These are phyloP conservation scores for Globisporangium acanthophoron DNA, from an alignment of 352 stramenopile species.

Conservation along the genomic window DNA sequence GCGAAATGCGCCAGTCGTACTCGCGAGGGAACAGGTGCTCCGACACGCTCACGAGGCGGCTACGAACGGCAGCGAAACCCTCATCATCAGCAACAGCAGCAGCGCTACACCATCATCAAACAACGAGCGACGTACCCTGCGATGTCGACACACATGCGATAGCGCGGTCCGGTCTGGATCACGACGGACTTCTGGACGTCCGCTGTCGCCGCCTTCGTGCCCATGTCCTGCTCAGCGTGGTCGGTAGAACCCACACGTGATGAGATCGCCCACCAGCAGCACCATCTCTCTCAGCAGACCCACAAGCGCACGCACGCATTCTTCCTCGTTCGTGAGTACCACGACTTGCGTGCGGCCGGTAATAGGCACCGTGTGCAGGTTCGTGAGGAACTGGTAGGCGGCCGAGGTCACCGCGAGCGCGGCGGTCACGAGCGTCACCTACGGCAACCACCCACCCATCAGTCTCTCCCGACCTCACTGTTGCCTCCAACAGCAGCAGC, in stretches of 20 bases:
- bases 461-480: no score
- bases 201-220: slow-evolving; percentile 36
- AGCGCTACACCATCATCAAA: no score
- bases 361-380: slow-evolving; percentile 64
- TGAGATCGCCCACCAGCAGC: no score
- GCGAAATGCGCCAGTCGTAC: slow-evolving; percentile 57
- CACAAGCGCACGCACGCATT: slow-evolving; percentile 34
- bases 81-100: no score
- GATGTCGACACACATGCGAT: slow-evolving; percentile 56
- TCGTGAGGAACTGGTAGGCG: slow-evolving; percentile 62
- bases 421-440: slow-evolving; percentile 38
- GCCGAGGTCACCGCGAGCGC: slow-evolving; percentile 36
- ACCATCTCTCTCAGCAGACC: no score
- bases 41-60: slow-evolving; percentile 46
- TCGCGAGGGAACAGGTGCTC: slow-evolving; percentile 63
- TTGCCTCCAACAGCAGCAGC: no score
- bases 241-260: no score
- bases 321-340: slow-evolving; percentile 49
- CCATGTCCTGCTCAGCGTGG: slow-evolving; percentile 29
- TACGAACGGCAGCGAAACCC: slow-evolving; percentile 5
- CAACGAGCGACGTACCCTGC: slow-evolving; percentile 31
- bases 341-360: slow-evolving; percentile 63
- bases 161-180: slow-evolving; percentile 38
- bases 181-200: slow-evolving; percentile 29
- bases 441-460: neutral